A percentile compares a stretch with the other conserved stretches of the same genome.
phyloP scores from a whole-genome alignment of 2,329 filamentous ascomycete species.

The Trichoderma sp. region DNA sequence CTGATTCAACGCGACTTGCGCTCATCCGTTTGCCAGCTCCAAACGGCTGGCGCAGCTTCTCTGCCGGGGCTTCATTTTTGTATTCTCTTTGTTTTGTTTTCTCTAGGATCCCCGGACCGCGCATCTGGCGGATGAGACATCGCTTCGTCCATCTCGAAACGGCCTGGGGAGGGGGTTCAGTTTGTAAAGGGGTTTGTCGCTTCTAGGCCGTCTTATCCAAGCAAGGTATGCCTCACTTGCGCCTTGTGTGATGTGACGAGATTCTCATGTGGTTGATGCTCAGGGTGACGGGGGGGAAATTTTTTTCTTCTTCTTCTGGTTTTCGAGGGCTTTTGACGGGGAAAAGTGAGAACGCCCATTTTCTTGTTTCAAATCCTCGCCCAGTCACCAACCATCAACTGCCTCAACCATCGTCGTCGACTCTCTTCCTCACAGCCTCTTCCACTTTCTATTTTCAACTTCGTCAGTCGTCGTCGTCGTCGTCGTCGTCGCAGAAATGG shows the following conservation, averaged over 20 bases:
- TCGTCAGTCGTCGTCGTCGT: neutral
- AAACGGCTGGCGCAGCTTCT: neutral
- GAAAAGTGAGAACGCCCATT: conserved; percentile 9
- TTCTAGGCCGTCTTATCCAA: conserved; percentile 13
- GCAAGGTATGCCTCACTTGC: conserved; percentile 17
- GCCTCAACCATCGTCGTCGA: neutral
- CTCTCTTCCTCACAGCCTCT: neutral
- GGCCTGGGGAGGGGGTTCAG: conserved; percentile 28
- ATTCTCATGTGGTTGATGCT: conserved; percentile 13
- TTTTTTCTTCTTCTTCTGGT: neutral
- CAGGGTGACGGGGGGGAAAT: neutral
- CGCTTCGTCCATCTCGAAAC: conserved; percentile 19
- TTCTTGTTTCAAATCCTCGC: neutral
- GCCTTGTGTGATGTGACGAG: conserved; percentile 10
- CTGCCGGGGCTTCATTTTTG: neutral
- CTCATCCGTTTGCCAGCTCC: conserved; percentile 12
- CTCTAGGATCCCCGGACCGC: neutral
- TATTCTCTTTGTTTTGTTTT: neutral
- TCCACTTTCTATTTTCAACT: neutral
- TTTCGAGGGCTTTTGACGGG: neutral
- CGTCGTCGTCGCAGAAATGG: conserved; percentile 26
- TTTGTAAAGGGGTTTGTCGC: conserved; percentile 6
- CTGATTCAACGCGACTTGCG: conserved; percentile 16
- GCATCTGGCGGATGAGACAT: conserved; percentile 23
- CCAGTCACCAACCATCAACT: conserved; percentile 1